These are phyloP conservation scores for Pseudogymnoascus sp. DNA, from an alignment of 2,329 filamentous ascomycete genomes.

Conservation along the genomic window DNA sequence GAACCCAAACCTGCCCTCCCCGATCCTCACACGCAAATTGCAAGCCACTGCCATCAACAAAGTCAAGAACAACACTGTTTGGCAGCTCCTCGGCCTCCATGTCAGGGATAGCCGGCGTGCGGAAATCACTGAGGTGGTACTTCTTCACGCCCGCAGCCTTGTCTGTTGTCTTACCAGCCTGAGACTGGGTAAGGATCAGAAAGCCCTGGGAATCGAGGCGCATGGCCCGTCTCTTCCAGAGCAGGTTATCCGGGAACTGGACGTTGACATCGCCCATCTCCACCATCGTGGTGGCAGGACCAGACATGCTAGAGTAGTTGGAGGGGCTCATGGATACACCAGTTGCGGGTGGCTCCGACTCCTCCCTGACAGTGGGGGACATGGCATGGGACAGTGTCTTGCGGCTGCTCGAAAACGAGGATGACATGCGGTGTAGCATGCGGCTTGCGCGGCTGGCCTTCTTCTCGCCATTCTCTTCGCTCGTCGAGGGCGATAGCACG, in stretches of 20 bases:
- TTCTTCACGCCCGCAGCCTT: constrained; percentile 57
- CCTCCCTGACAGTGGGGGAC: constrained; percentile 31
- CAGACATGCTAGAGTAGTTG: constrained; percentile 37
- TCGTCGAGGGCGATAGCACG: constrained; percentile 35
- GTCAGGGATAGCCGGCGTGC: constrained; percentile 71
- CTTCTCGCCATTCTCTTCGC: constrained; percentile 47
- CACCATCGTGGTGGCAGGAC: constrained; percentile 19
- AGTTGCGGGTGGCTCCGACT: constrained; percentile 28
- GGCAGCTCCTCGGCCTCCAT: constrained; percentile 88
- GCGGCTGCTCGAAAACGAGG: constrained; percentile 41
- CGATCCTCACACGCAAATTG: constrained; percentile 60
- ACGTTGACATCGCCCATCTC: constrained; percentile 77
- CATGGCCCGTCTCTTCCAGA: constrained; percentile 92
- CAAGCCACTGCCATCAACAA: constrained; percentile 55
- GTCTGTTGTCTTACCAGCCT: constrained; percentile 28
- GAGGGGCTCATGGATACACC: constrained; percentile 17
- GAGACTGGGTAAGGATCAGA: constrained; percentile 68
- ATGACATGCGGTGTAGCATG: constrained; percentile 61
- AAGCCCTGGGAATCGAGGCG: constrained; percentile 78
- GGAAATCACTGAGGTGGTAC: constrained; percentile 83
- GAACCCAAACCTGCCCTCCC: constrained; percentile 46
- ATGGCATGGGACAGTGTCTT: constrained; percentile 29
- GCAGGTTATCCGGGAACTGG: constrained; percentile 88
- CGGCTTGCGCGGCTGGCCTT: constrained; percentile 38
- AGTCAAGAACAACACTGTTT: constrained; percentile 65